Conservation (phyloP, 108 stramenopile species). For the Nitzschia palea region DNA sequence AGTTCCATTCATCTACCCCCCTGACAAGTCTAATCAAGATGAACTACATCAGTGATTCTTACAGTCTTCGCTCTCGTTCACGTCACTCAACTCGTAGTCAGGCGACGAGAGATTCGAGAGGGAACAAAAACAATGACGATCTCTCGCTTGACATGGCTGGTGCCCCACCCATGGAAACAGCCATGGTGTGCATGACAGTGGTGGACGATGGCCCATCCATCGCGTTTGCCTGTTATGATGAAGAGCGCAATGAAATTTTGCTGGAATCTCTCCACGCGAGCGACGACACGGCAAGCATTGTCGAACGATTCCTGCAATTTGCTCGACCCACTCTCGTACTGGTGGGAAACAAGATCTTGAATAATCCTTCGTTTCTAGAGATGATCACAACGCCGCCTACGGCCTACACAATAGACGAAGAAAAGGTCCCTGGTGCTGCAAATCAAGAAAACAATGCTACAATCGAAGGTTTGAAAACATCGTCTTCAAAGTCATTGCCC, state of each 20-base stretch:
- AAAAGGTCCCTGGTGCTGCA: not conserved
- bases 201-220: constrained; percentile 62
- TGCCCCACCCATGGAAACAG: constrained; percentile 43
- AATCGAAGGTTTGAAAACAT: not conserved
- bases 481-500: constrained; percentile 43
- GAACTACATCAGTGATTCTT: too few relatives aligned
- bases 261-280: constrained; percentile 49
- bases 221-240: constrained; percentile 78
- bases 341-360: constrained; percentile 34
- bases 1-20: too few relatives aligned
- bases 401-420: constrained; percentile 1
- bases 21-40: too few relatives aligned
- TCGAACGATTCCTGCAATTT: constrained; percentile 51
- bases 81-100: not conserved
- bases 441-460: not conserved
- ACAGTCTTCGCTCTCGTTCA: too few relatives aligned
- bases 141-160: not conserved
- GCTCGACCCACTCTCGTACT: constrained; percentile 68
- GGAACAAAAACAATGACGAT: not conserved
- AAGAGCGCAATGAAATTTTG: constrained; percentile 72
- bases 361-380: constrained; percentile 34
- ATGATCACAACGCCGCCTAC: constrained; percentile 27
- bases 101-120: not conserved
- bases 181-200: constrained; percentile 58
- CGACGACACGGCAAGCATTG: constrained; percentile 49